Evolutionary conservation across 257 asterid genomes (phyloP), one percentile per base, ranked within the genome.

Genomic region (Nicotiana obtusifolia): DNA sequence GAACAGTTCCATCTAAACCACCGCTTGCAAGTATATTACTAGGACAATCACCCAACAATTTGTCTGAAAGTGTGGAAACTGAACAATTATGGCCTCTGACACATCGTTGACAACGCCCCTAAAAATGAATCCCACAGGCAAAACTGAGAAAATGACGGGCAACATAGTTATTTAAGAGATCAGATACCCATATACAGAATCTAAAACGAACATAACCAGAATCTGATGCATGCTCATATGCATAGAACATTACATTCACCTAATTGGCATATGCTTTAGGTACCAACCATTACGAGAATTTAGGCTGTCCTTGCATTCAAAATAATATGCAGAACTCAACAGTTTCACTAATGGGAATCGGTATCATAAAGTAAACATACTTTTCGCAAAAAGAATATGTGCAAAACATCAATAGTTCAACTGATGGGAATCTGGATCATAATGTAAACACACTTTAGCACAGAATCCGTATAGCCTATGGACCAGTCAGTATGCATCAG

Each of bases 1-100:
- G 94, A 85, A 93, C 93, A 19, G 93, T 91, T 33, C 94, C 87
- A 90, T 94, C 98, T 85, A 83, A 92, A 77, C 98, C 95, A 85
- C 97, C 97, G 82, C 97, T 94, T 66, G 97, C 97, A 86, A 93
- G 87, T 71, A 93, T 56, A 68, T 90, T 89, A 26, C 86, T 89
- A 64, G 66, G 53, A 81, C 76, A 77, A 84, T 91, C 91, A 57
- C 94, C 98, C 86, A 94, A 67, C 52, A 94, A 81, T 86, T 89
- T 89, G 84, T 93, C 97, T 67, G 98, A 91, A 78, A 93, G 91
- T 54, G 95, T 85, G 49, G 89, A 83, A 78, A 91, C 97, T 35
- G 93, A 91, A 20, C 92, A 92, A 71, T 60, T 86, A 81, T 93
- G 97, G 61, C 95, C 97, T 89, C 89, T 91, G 86, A 89, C 89